phyloP scores from a whole-genome alignment of 2,329 filamentous ascomycete genomes.

The Trichoderma endophyticum region DNA sequence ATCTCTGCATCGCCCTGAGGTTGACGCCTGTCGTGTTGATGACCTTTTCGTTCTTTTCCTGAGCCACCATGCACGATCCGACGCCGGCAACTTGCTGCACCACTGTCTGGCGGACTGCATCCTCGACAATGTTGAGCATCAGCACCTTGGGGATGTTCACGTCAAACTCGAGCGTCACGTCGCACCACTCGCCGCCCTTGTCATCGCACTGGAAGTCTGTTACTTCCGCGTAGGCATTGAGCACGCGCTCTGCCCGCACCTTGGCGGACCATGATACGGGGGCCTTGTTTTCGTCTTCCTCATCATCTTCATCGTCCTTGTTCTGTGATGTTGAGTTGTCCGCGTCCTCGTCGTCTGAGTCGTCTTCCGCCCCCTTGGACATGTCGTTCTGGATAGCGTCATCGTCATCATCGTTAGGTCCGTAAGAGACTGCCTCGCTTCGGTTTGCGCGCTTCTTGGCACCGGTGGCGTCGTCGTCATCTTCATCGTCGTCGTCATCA shows the following conservation, averaged over 20 bases:
- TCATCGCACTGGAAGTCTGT: constrained; percentile 79
- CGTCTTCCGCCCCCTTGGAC: constrained; percentile 58
- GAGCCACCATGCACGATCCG: constrained; percentile 65
- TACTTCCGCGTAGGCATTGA: constrained; percentile 62
- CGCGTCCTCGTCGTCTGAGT: constrained; percentile 45
- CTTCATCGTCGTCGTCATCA: constrained; percentile 69
- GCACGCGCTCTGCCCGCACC: constrained; percentile 62
- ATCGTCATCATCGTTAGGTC: constrained; percentile 89
- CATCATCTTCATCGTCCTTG: constrained; percentile 42
- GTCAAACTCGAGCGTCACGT: constrained; percentile 80
- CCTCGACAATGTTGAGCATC: constrained; percentile 86
- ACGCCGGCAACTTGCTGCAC: constrained; percentile 85
- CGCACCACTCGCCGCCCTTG: constrained; percentile 67
- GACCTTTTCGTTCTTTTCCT: constrained; percentile 54
- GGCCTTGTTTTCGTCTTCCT: constrained; percentile 38
- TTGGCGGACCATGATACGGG: constrained; percentile 40
- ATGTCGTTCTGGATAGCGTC: constrained; percentile 66
- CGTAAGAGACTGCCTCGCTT: constrained; percentile 80
- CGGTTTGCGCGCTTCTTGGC: constrained; percentile 74
- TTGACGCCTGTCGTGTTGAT: constrained; percentile 85
- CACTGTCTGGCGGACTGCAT: constrained; percentile 71
- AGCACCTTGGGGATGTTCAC: constrained; percentile 81
- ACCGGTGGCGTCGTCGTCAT: constrained; percentile 73
- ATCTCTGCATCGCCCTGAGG: constrained; percentile 84
- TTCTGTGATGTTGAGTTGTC: constrained; percentile 32